Evolutionary conservation across 768 basidiomycete species (phyloP), one percentile per base, ranked within the genome.

Genomic region (Boletellus emodensis): DNA sequence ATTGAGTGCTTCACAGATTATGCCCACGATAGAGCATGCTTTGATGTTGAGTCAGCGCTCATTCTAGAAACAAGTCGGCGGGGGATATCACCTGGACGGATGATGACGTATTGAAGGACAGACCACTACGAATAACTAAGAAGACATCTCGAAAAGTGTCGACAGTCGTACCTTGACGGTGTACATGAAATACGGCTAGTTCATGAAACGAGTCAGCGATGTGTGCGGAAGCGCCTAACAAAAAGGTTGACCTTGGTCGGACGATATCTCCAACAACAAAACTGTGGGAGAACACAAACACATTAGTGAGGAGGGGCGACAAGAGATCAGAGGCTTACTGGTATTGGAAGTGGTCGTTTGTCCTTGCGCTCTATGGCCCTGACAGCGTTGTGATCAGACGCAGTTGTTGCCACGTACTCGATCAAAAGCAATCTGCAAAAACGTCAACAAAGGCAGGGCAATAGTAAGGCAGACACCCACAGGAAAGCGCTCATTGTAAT

Each of bases 401-500:
- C 82, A 3, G 85, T 88, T 18, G 77, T 75, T 5, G 90, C 89
- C 3, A 94, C 89, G 65, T 81, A 93, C 62, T 93, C 89, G 43
- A 94, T 85, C 41, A 95, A 74, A 5, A 94, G 78, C 30, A 94
- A 71, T 35, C 87, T 90, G 46, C 26, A 40, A n/a, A 37, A 35
- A 8, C 36, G 10, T 59, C 40, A 49, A 17, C n/a, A 20, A 49
- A 20, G 8, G 9, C 30, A 15, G 30, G n/a, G 24, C 4, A 20
- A 15, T 6, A 22, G 36, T 33, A 15, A 39, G n/a, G 2, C 14
- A 17, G 42, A 48, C 15, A 73, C 85, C 12, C 46, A 88, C 87
- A 96, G 65, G 72, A 95, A 95, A 20, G 93, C 93, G 62, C 88
- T 88, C 34, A 93, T 62, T 0, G 88, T 90, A 46, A 93, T 68